A percentile compares a stretch with the other conserved stretches of the same genome.
phyloP scores from a whole-genome alignment of 768 basidiomycete genomes.

The Serendipita indica region DNA sequence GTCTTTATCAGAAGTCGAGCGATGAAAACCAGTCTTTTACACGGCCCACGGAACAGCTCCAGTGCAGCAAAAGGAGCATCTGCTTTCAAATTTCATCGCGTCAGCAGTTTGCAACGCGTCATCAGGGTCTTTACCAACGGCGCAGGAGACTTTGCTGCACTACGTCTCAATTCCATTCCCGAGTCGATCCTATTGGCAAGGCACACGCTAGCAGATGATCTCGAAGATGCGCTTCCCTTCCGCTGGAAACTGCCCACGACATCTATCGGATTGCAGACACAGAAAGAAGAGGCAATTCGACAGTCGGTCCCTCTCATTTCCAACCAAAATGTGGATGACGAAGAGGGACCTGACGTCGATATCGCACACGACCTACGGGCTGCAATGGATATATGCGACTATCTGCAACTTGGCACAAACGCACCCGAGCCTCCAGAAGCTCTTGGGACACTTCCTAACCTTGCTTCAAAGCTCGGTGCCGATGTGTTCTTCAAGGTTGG shows the following conservation, averaged over 20 bases:
- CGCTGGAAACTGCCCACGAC: not conserved
- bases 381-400: conserved; percentile 18
- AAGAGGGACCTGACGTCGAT: conserved; percentile 25
- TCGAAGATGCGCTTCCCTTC: conserved; percentile 55
- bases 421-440: not conserved
- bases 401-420: not conserved
- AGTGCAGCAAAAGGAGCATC: conserved; percentile 3
- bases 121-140: conserved; percentile 71
- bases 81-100: conserved; percentile 52
- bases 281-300: not conserved
- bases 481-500: conserved; percentile 15
- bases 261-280: not conserved
- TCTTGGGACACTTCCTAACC: not conserved
- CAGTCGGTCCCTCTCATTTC: not conserved
- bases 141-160: conserved; percentile 76
- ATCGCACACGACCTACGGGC: not conserved
- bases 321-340: conserved; percentile 21
- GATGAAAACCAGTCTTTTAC: conserved; percentile 26
- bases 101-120: conserved; percentile 74
- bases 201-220: conserved; percentile 44
- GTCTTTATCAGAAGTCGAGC: conserved; percentile 71
- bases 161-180: conserved; percentile 57
- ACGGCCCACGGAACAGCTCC: conserved; percentile 22
- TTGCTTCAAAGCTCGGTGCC: conserved; percentile 15
- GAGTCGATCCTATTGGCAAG: conserved; percentile 41